Evolutionary conservation across 208 protist species (phyloP).

Genomic region (Acanthamoeba royreba): DNA sequence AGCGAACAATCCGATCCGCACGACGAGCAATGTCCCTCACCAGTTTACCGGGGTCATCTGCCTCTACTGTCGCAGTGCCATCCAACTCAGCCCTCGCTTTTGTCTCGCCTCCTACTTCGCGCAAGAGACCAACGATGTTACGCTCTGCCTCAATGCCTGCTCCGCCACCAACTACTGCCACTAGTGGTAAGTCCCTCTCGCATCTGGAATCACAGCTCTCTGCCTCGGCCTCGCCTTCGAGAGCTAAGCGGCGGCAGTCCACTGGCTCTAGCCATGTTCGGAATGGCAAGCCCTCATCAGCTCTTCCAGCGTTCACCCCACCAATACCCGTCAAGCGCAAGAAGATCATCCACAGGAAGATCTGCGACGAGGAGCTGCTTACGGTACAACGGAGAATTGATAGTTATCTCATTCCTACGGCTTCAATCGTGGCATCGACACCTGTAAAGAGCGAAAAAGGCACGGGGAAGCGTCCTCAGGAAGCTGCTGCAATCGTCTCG

Average conservation of each 20-base stretch:
- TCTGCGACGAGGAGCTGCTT: slow-evolving; percentile 23
- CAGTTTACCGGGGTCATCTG: neutral
- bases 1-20: neutral
- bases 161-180: neutral
- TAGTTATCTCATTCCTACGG: neutral
- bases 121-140: no score
- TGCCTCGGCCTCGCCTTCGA: neutral
- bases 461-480: no score
- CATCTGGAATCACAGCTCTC: no score
- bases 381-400: neutral
- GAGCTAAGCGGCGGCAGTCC: neutral
- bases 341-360: neutral
- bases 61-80: neutral
- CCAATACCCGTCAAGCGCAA: slow-evolving; percentile 4
- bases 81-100: neutral
- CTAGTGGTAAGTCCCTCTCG: no score
- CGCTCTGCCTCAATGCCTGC: no score
- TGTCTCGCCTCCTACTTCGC: no score
- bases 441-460: no score
- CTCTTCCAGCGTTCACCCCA: neutral
- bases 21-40: neutral
- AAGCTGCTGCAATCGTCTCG: no score
- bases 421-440: neutral
- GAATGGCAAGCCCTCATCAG: neutral
- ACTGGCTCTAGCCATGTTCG: neutral